Base-by-base conservation (phyloP, 768 basidiomycete species). In the Termitomyces sp. region DNA sequence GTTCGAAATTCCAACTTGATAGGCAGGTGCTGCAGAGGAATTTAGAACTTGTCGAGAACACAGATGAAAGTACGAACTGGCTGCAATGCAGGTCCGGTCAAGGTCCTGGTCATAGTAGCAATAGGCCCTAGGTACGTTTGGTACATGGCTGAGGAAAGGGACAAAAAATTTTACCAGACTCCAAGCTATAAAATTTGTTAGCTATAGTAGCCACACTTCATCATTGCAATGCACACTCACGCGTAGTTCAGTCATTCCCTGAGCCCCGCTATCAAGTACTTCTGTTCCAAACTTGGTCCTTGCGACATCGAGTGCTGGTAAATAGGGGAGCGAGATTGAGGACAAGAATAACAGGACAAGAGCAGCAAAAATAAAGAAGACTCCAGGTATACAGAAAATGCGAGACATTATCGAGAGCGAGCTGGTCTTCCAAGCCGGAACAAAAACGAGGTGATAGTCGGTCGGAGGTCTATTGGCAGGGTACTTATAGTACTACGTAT, bases 291-390 rank as follows among this genome's bases (percentile, higher is more conserved):
- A 84, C 57, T 83, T 79, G 12, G 82, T 78, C 33, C 89, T 85
- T 15, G 81, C 79, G 67, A 92, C 78, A 72, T 91, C 90, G 65
- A 91, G 75, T 0, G 81, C 83, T 20, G 86, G 78, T 22, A 92
- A 77, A 74, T 76, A 86, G 1, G 91, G 91, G 3, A 91, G 75
- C 16, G 90, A 92, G 53, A 92, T 79, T 13, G 90, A 86, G 36
- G 85, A 82, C 63, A 92, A 74, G 69, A 91, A 76, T 65, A 81
- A 82, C 63, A 92, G 81, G 2, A 88, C 79, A 60, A 91, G 81
- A 32, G 91, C 90, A 48, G 71, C 74, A 67, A 84, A 76, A 39
- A 79, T 70, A 63, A 81, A 76, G 63, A 86, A 70, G 57, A 91
- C 59, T 36, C 84, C 87, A 3, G 87, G 86, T 62, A 91, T 76